Evolutionary conservation across 2,329 filamentous ascomycete species (phyloP).

Genomic region (Dryadomyces quercivorus): DNA sequence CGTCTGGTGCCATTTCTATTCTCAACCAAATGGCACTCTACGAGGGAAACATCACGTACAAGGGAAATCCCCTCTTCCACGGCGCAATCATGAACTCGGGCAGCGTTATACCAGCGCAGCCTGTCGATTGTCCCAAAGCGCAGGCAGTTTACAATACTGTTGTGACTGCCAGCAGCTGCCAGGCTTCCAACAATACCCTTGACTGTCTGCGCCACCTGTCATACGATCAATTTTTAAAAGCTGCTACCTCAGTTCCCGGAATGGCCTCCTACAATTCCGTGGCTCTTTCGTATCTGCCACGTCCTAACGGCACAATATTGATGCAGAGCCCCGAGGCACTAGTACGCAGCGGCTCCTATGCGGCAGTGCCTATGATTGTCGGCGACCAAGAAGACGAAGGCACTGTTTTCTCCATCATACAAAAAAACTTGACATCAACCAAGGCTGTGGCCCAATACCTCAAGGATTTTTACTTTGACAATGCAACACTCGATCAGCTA

Average conservation of each 20-base stretch:
- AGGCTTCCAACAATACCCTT: conserved; percentile 41
- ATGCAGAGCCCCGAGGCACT: conserved; percentile 51
- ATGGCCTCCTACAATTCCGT: conserved; percentile 54
- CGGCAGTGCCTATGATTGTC: conserved; percentile 40
- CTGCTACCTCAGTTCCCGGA: conserved; percentile 57
- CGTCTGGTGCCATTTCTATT: conserved; percentile 59
- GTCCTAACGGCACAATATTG: conserved; percentile 55
- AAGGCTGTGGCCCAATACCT: conserved; percentile 51
- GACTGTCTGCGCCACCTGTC: conserved; percentile 51
- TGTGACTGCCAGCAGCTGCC: conserved; percentile 49
- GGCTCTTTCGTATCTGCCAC: conserved; percentile 60
- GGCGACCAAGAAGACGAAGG: conserved; percentile 75
- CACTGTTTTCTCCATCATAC: conserved; percentile 60
- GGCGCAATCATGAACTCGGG: conserved; percentile 70
- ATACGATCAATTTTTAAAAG: conserved; percentile 49
- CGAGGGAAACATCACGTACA: conserved; percentile 54
- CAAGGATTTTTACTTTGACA: conserved; percentile 43
- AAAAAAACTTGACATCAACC: conserved; percentile 53
- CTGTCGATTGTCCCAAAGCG: conserved; percentile 52
- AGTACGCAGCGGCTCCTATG: conserved; percentile 33
- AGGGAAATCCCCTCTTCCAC: conserved; percentile 62
- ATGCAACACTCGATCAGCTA: conserved; percentile 38
- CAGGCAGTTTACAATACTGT: conserved; percentile 54
- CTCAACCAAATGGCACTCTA: conserved; percentile 67
- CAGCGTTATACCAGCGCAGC: conserved; percentile 45